These are phyloP conservation scores for Sclerotinia minor DNA, from an alignment of 2,329 filamentous ascomycete genomes.

Conservation along the genomic window DNA sequence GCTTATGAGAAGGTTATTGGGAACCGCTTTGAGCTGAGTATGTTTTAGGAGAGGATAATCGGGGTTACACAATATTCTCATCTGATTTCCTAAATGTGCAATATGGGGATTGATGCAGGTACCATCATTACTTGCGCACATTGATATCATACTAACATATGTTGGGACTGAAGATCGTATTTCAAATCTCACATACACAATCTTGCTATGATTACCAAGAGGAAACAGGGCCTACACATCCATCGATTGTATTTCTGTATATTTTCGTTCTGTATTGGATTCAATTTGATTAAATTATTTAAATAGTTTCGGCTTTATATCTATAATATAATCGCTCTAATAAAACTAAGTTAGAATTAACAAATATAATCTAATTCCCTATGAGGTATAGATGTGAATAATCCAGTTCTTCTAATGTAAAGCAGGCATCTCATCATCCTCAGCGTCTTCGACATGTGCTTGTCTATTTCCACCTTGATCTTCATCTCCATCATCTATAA, in stretches of 20 bases:
- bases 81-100: not conserved
- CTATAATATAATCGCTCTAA: too few species aligned
- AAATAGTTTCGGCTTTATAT: too few species aligned
- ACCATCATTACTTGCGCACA: not conserved
- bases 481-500: not conserved
- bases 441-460: constrained; percentile 4
- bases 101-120: constrained; percentile 7
- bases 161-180: too few species aligned
- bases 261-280: too few species aligned
- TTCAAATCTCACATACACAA: not conserved
- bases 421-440: not conserved
- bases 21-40: not conserved
- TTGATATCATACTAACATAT: not conserved
- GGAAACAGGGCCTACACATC: too few species aligned
- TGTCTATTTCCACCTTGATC: not conserved
- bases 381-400: not conserved
- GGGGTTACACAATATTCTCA: not conserved
- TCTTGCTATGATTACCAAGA: not conserved
- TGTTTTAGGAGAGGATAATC: not conserved
- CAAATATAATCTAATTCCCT: too few species aligned
- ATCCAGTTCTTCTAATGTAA: not conserved
- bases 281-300: too few species aligned
- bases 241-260: too few species aligned
- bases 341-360: too few species aligned
- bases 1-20: not conserved